phyloP scores from a whole-genome alignment of 1,139 yeast genomes.

The Petasospora fabianii region DNA sequence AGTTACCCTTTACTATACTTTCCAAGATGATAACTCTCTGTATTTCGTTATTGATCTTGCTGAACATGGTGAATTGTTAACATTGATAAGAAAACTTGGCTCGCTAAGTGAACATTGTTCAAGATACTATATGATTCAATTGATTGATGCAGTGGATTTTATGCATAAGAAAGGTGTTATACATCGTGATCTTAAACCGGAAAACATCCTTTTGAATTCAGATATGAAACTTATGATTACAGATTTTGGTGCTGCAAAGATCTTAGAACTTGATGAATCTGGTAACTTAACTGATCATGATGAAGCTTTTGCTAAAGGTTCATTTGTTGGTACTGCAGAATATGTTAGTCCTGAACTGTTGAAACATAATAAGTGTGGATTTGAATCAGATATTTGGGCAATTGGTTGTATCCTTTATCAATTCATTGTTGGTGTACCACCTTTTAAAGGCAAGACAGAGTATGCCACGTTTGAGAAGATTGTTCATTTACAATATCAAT shows the following conservation, averaged over 20 bases:
- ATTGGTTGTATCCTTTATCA: slow-evolving; percentile 76
- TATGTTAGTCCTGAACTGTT: slow-evolving; percentile 75
- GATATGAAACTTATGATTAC: slow-evolving; percentile 69
- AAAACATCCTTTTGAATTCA: slow-evolving; percentile 63
- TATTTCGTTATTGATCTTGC: slow-evolving; percentile 94
- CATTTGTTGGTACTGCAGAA: slow-evolving; percentile 86
- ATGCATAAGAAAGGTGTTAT: slow-evolving; percentile 75
- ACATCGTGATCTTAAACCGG: slow-evolving; percentile 81
- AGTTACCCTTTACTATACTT: slow-evolving; percentile 84
- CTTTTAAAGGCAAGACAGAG: slow-evolving; percentile 76
- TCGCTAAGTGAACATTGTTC: slow-evolving; percentile 77
- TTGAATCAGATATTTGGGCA: slow-evolving; percentile 80
- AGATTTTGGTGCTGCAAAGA: slow-evolving; percentile 77
- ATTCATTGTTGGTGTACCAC: slow-evolving; percentile 73
- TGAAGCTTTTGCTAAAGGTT: slow-evolving; percentile 35
- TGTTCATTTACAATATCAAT: slow-evolving; percentile 63
- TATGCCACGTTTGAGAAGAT: slow-evolving; percentile 68
- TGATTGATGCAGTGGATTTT: slow-evolving; percentile 60
- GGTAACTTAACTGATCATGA: slow-evolving; percentile 24
- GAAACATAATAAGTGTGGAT: slow-evolving; percentile 66
- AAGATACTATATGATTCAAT: slow-evolving; percentile 63
- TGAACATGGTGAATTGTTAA: slow-evolving; percentile 83
- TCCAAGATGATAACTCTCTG: slow-evolving; percentile 84
- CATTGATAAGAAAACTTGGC: slow-evolving; percentile 72
- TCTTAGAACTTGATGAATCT: slow-evolving; percentile 41